phyloP scores from a whole-genome alignment of 2,329 filamentous ascomycete species.

The Pyrenochaeta sp. region DNA sequence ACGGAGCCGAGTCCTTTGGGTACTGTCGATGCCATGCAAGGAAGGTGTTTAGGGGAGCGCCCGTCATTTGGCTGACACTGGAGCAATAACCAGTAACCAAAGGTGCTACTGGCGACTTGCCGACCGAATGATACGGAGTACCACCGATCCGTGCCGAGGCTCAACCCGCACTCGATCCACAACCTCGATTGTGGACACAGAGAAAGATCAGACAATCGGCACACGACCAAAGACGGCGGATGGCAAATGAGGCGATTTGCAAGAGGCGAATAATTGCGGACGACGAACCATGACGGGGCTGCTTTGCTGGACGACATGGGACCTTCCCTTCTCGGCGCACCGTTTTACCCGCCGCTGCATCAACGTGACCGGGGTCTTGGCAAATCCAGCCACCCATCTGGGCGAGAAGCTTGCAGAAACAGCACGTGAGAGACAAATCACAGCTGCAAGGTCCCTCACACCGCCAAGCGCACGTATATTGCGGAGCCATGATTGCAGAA shows the following conservation, averaged over 20 bases:
- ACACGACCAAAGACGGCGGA: background rate
- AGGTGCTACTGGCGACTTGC: too few relatives aligned
- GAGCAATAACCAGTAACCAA: too few relatives aligned
- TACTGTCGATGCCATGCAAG: constrained; percentile 9
- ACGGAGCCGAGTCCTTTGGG: background rate
- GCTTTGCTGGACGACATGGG: constrained; percentile 1
- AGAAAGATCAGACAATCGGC: background rate
- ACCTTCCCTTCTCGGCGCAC: constrained; percentile 24
- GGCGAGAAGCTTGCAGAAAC: constrained; percentile 9
- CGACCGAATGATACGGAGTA: constrained; percentile 5
- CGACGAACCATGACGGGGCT: background rate
- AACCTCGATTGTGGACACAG: background rate
- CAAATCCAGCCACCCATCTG: constrained; percentile 18
- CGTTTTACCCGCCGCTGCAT: constrained; percentile 15
- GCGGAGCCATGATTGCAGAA: constrained; percentile 14
- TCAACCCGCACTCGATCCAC: background rate
- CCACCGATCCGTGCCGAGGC: constrained; percentile 1
- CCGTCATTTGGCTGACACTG: constrained; percentile 4
- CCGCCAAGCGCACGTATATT: constrained; percentile 25
- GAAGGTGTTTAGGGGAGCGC: constrained; percentile 9
- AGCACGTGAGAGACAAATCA: constrained; percentile 10
- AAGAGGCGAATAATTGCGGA: background rate
- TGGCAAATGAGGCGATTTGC: constrained; percentile 3
- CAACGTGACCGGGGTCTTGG: constrained; percentile 6
- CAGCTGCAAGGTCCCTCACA: constrained; percentile 8